Evolutionary conservation across 768 basidiomycete genomes (phyloP).

Genomic region (Mycena belliarum): DNA sequence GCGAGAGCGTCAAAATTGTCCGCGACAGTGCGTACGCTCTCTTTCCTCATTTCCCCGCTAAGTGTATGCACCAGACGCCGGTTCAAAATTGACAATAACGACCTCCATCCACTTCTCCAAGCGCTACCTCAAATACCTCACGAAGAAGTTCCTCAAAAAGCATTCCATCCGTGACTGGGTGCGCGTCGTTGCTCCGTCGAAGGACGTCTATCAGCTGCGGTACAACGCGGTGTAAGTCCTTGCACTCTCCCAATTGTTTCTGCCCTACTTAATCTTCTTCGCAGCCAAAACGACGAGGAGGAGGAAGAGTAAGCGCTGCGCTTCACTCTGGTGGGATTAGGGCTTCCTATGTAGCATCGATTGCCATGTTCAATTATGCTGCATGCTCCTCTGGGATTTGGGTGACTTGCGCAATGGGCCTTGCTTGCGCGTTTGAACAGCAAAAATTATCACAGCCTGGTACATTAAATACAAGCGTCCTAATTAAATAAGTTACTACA

Average conservation of each 20-base stretch:
- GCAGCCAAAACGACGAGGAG: slow-evolving; percentile 51
- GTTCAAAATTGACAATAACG: slow-evolving; percentile 81
- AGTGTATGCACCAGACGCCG: slow-evolving; percentile 38
- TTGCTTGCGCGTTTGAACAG: too few relatives aligned
- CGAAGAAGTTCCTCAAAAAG: slow-evolving; percentile 99
- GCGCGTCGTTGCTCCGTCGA: slow-evolving; percentile 91
- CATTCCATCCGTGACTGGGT: slow-evolving; percentile 95
- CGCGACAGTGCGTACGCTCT: slow-evolving; percentile 69
- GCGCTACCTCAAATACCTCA: slow-evolving; percentile 97
- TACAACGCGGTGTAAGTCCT: slow-evolving; percentile 83
- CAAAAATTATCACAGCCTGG: slow-evolving; percentile 9
- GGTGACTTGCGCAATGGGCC: too few relatives aligned
- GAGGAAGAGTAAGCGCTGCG: slow-evolving; percentile 47
- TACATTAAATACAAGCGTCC: slow-evolving; percentile 7
- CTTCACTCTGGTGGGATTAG: background rate
- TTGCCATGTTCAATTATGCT: slow-evolving; percentile 15
- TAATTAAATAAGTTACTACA: slow-evolving; percentile 35
- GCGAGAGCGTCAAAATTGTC: slow-evolving; percentile 83
- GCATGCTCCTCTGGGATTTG: slow-evolving; percentile 9
- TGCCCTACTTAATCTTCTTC: slow-evolving; percentile 7
- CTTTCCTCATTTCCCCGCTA: background rate
- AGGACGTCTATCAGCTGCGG: slow-evolving; percentile 91
- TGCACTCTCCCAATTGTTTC: background rate
- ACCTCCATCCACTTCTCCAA: slow-evolving; percentile 92
- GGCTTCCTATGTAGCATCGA: slow-evolving; percentile 14